Base-by-base conservation (phyloP, 495 filamentous ascomycete genomes). In the Aspergillus taichungensis region DNA sequence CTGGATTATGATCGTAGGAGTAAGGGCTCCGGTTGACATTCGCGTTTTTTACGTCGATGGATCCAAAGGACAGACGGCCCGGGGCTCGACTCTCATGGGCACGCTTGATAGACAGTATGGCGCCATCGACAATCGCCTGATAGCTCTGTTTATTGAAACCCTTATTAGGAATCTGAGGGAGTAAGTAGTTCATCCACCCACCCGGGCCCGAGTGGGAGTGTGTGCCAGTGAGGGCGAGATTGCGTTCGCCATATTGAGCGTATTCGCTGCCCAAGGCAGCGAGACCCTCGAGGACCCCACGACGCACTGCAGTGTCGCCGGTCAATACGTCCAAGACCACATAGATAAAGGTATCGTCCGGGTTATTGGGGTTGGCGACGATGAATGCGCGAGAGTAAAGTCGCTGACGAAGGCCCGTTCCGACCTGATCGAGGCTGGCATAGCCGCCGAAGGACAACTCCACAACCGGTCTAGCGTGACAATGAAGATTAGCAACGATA, bases 391-490 rank as follows among this genome's bases (percentile, higher is more conserved):
- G 80, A 11, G 90, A 91, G 60, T 90, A 88, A 10, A 96, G 74
- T 37, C 92, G 75, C 63, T 98, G 92, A 35, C 89, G 84, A 13
- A 98, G 71, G 24, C 92, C 92, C 13, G 84, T 80, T 34, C 92
- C 91, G 32, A 92, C 63, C 57, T 98, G 92, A 24, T 80, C 78
- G n/a, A 83, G 66, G 55, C 88, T 81, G 9, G 92, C 92, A 71
- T 96, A 98, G 42, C 92, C 92, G 78, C 92, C 94, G 54, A 95
- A 71, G 49, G 87, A 86, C 55, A 95, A 77, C 61, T 94, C 88
- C 3, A 91, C 88, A n/a, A 92, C 86, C 3, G 88, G 89, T 6
- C 83, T 83, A 42, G 4, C 46, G 33, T 11, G 12, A 34, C 30
- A 37, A 12, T n/a, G 18, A 12, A 43, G 57, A 35, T 43, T 44